These are phyloP conservation scores for Thelonectria rubi DNA, from an alignment of 2,329 filamentous ascomycete genomes.

Conservation along the genomic window DNA sequence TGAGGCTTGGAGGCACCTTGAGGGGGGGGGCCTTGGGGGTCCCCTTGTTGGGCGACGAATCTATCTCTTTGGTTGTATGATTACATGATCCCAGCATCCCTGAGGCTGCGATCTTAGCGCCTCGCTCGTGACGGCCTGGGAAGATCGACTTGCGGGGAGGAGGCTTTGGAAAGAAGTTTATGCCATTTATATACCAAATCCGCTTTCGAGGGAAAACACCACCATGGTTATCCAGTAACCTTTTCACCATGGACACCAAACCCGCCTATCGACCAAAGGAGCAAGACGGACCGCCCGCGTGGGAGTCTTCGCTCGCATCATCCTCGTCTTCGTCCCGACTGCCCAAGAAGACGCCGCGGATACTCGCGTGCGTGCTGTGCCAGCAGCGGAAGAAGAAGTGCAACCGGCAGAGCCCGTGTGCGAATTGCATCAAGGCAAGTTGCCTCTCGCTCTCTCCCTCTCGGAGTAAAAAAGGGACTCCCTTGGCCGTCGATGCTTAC, in stretches of 20 bases:
- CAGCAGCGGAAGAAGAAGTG: constrained; percentile 49
- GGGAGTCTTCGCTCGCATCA: constrained; percentile 23
- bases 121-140: background rate
- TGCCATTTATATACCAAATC: constrained; percentile 4
- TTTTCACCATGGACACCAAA: constrained; percentile 11
- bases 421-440: constrained; percentile 43
- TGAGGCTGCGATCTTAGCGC: constrained; percentile 7
- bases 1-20: background rate
- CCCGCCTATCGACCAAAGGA: background rate
- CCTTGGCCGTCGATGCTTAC: background rate
- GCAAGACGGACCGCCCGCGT: constrained; percentile 5
- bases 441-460: background rate
- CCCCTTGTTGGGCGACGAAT: background rate
- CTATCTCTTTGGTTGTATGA: constrained; percentile 9
- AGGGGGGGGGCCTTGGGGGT: background rate
- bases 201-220: background rate
- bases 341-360: constrained; percentile 23
- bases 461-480: too few species aligned
- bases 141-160: constrained; percentile 10
- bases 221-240: background rate
- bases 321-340: constrained; percentile 21
- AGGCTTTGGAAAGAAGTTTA: background rate
- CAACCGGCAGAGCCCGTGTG: constrained; percentile 45
- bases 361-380: constrained; percentile 44
- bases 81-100: constrained; percentile 1